Percentiles rank a stretch among this genome's conserved stretches.
These are phyloP conservation scores for Pseudisothecium myosuroides DNA, from an alignment of 225 moss, liverwort and hornwort species.

Conservation along the genomic window DNA sequence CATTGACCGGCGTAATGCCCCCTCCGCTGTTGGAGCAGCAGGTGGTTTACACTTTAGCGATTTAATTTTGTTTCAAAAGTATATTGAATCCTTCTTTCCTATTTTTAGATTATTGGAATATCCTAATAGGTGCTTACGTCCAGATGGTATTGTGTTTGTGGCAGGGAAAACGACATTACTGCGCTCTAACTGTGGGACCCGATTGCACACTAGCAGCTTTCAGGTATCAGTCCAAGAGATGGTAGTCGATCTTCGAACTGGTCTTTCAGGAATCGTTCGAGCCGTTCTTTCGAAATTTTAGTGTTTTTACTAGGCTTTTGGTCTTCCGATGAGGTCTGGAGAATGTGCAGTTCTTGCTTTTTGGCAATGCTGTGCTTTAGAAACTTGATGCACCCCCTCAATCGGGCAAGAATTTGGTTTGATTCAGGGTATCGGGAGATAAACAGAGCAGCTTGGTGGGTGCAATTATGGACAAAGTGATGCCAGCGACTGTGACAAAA, in stretches of 20 bases:
- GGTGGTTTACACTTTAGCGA: conserved; percentile 18
- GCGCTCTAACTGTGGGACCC: conserved; percentile 84
- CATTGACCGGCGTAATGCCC: conserved; percentile 80
- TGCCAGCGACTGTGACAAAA: conserved; percentile 89
- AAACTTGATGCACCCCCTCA: background rate
- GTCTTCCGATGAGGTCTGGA: background rate
- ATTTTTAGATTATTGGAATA: background rate
- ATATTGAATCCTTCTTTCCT: background rate
- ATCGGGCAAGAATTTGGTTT: background rate
- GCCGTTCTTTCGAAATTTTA: background rate
- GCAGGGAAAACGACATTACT: conserved; percentile 87
- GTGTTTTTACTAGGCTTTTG: background rate
- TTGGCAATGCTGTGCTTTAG: background rate
- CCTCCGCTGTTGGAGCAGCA: conserved; percentile 93
- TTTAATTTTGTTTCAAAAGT: background rate
- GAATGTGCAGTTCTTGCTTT: background rate
- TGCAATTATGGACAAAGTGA: conserved; percentile 81
- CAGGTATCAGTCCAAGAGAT: conserved; percentile 36
- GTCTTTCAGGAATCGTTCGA: background rate
- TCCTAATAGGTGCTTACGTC: background rate
- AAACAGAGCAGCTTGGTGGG: conserved; percentile 83
- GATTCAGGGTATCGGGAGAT: conserved; percentile 82
- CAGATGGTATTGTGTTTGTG: background rate
- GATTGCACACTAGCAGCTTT: conserved; percentile 95
- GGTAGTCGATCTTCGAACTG: background rate